Evolutionary conservation across 2,329 filamentous ascomycete species (phyloP).

Genomic region (Dactylonectria macrodidyma): DNA sequence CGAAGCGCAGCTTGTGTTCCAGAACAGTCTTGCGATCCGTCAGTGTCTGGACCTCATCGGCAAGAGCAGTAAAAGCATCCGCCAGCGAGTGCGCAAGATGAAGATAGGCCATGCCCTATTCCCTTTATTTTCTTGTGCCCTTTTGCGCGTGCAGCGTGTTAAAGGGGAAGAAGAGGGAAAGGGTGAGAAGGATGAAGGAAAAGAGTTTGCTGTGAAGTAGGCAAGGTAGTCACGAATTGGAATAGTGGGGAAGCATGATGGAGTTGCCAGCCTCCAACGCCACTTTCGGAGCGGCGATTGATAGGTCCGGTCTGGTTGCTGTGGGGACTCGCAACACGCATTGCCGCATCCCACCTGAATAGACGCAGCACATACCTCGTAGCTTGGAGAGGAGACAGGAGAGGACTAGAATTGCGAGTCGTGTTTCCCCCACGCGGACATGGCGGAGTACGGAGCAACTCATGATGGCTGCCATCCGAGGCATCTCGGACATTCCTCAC

Average conservation of each 20-base stretch:
- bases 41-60: slow-evolving; percentile 75
- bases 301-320: slow-evolving; percentile 28
- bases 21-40: slow-evolving; percentile 76
- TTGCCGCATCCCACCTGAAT: too few species aligned
- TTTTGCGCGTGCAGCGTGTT: slow-evolving; percentile 35
- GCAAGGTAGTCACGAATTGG: slow-evolving; percentile 30
- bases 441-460: not conserved
- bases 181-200: slow-evolving; percentile 34
- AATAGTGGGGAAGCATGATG: slow-evolving; percentile 20
- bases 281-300: not conserved
- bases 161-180: slow-evolving; percentile 26
- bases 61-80: slow-evolving; percentile 75
- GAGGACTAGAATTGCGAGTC: not conserved
- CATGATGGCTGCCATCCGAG: slow-evolving; percentile 1
- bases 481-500: slow-evolving; percentile 7
- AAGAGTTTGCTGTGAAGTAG: slow-evolving; percentile 35
- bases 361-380: not conserved
- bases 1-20: slow-evolving; percentile 77
- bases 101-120: slow-evolving; percentile 55
- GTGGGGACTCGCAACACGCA: slow-evolving; percentile 4
- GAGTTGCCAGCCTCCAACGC: not conserved
- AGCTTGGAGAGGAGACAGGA: not conserved
- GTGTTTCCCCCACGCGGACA: not conserved
- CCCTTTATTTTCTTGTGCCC: slow-evolving; percentile 20
- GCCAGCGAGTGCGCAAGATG: slow-evolving; percentile 69